A percentile compares a stretch with the other conserved stretches of the same genome.
Conservation (phyloP, 495 filamentous ascomycete genomes). For the Terfezia boudieri region DNA sequence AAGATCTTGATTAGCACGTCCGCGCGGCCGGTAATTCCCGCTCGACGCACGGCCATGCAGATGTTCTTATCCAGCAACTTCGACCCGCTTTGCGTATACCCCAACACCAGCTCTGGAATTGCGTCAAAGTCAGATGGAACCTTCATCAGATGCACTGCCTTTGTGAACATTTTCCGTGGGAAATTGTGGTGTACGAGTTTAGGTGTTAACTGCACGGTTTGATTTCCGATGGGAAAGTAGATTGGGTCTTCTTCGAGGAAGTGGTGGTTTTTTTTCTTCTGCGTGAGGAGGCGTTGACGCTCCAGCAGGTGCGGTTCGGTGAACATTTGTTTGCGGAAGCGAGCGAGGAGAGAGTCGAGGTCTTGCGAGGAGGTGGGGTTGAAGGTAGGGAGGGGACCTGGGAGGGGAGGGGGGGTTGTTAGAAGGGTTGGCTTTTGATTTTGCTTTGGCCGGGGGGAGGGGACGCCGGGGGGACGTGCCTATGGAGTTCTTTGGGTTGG, state of each 20-base stretch:
- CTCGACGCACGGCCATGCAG: constrained; percentile 2
- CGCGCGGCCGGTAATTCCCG: neutral
- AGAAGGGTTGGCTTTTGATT: neutral
- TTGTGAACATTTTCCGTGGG: constrained; percentile 19
- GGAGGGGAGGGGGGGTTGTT: neutral
- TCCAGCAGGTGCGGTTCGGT: constrained; percentile 36
- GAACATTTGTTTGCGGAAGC: constrained; percentile 41
- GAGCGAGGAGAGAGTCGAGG: constrained; percentile 24
- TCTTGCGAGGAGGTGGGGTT: constrained; percentile 27
- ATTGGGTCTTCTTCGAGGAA: constrained; percentile 35
- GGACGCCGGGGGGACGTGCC: no score
- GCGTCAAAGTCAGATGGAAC: constrained; percentile 36
- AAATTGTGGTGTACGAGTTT: constrained; percentile 11
- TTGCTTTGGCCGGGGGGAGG: no score
- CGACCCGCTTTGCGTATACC: constrained; percentile 19
- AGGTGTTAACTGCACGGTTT: constrained; percentile 16
- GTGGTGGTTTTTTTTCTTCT: constrained; percentile 27
- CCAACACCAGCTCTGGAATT: constrained; percentile 34
- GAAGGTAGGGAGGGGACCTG: constrained; percentile 28
- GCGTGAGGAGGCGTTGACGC: constrained; percentile 33
- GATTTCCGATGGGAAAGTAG: constrained; percentile 35
- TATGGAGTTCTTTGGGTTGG: no score
- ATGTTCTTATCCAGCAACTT: neutral
- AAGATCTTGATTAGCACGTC: constrained; percentile 8
- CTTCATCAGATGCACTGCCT: constrained; percentile 29